Evolutionary conservation across 805 yeast genomes (phyloP).

Genomic region (Barnettozyma sucrosica): DNA sequence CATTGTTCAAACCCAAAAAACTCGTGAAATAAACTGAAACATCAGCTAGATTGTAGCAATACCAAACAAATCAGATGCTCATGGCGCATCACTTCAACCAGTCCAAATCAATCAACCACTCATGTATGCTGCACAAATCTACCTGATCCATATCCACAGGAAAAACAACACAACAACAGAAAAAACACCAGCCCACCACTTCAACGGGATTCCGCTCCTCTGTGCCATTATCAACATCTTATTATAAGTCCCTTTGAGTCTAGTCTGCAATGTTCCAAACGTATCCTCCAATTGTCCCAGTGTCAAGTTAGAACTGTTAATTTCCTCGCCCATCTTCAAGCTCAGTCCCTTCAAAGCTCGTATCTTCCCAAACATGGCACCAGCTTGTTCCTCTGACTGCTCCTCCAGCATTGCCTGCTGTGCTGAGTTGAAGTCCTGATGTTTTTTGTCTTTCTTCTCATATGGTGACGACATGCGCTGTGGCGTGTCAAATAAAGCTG

Average conservation of each 20-base stretch:
- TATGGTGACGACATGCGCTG: conserved; percentile 38
- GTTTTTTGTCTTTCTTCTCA: conserved; percentile 22
- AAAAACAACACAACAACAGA: conserved; percentile 44
- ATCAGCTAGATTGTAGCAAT: too few relatives aligned
- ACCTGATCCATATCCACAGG: conserved; percentile 39
- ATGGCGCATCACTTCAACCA: too few relatives aligned
- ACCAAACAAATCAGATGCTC: too few relatives aligned
- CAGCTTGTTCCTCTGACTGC: conserved; percentile 57
- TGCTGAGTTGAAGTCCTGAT: conserved; percentile 43
- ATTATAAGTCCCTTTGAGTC: conserved; percentile 46
- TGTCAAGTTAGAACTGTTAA: conserved; percentile 45
- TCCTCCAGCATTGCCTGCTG: conserved; percentile 56
- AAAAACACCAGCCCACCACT: conserved; percentile 51
- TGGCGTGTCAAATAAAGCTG: conserved; percentile 24
- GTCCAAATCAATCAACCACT: too few relatives aligned
- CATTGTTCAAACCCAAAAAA: too few relatives aligned
- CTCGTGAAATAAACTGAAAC: too few relatives aligned
- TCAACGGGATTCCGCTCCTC: conserved; percentile 56
- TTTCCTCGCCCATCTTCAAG: conserved; percentile 59
- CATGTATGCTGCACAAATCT: neutral
- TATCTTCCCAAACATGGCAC: conserved; percentile 48
- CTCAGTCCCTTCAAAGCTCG: conserved; percentile 50
- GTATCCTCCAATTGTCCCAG: conserved; percentile 35
- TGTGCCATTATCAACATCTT: conserved; percentile 61
- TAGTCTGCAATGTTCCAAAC: conserved; percentile 41